Evolutionary conservation across 257 asterid genomes (phyloP), one percentile per base, ranked within the genome.

Genomic region (Fraxinus anomala): DNA sequence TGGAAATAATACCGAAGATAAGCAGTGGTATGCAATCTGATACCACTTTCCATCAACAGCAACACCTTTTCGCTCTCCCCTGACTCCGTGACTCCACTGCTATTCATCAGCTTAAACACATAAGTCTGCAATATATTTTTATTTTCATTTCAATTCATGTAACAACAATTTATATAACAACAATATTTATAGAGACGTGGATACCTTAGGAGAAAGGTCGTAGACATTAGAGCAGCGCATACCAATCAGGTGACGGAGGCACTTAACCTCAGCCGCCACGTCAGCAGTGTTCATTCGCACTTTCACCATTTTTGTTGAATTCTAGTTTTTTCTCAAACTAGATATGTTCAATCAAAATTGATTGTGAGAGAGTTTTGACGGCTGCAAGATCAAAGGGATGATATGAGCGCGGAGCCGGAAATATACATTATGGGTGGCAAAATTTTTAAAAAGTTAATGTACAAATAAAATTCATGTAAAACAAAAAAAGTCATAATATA

Each of bases 201-300:
- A 67, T 80, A 89, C 98, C 97, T 91, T 95, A 0, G 98, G 94
- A 74, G 98, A 89, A 79, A 95, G 96, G 85, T 95, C 98, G 83
- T 95, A 95, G 51, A 95, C 96, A 70, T 95, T 95, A 76, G 99
- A 93, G 86, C 98, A 93, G 37, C 99, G 99, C 99, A 95, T 95
- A 73, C 99, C 99, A 68, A 95, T 95, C 68, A 95, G 83, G 71
- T 89, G 94, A 78, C 98, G 96, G 82, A 95, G 89, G 77, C 98
- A 95, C 88, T 93, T 95, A 47, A 95, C 98, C 91, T 95, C 98
- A 73, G 98, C 99, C 84, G 98, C 98, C 88, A 95, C 99, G 79
- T 95, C 99, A 61, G 99, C 99, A 31, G 98, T 93, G 87, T 95
- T 95, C 98, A 95, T 95, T 77, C 99, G 96, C 44, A 93, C 96